Conservation (phyloP, 176 grass and related monocot genomes). For the Puccinellia tenuiflora region DNA sequence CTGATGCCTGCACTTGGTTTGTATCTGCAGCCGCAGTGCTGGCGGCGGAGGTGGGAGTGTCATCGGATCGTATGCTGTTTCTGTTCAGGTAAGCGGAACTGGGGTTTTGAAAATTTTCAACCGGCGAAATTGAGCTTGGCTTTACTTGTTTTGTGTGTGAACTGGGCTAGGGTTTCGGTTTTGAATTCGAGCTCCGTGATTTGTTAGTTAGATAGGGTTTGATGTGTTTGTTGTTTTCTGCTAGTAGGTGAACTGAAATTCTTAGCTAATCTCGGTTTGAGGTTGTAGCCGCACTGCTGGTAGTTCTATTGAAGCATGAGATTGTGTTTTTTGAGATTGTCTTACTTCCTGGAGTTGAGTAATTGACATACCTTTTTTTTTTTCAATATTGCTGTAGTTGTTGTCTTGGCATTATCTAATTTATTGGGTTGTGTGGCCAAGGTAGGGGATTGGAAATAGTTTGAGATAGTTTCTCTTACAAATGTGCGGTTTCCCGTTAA, state of each 20-base stretch:
- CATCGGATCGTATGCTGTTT: slow-evolving; percentile 81
- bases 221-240: background rate
- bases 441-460: background rate
- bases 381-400: background rate
- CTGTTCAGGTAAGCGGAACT: slow-evolving; percentile 58
- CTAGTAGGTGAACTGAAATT: background rate
- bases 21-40: slow-evolving; percentile 43
- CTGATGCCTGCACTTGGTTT: slow-evolving; percentile 17
- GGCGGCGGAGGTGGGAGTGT: slow-evolving; percentile 63
- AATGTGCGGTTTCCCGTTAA: background rate
- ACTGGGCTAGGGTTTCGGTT: slow-evolving; percentile 27
- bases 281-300: background rate
- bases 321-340: background rate
- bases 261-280: background rate
- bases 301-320: background rate
- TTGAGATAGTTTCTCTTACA: background rate
- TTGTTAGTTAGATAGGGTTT: background rate
- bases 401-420: too few relatives aligned
- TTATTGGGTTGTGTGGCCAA: background rate
- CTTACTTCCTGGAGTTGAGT: background rate
- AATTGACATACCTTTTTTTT: background rate
- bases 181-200: slow-evolving; percentile 1
- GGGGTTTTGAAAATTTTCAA: background rate
- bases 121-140: background rate
- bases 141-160: background rate